Evolutionary conservation across 768 basidiomycete genomes (phyloP).

Genomic region (Tylopilus rubrobrunneus): DNA sequence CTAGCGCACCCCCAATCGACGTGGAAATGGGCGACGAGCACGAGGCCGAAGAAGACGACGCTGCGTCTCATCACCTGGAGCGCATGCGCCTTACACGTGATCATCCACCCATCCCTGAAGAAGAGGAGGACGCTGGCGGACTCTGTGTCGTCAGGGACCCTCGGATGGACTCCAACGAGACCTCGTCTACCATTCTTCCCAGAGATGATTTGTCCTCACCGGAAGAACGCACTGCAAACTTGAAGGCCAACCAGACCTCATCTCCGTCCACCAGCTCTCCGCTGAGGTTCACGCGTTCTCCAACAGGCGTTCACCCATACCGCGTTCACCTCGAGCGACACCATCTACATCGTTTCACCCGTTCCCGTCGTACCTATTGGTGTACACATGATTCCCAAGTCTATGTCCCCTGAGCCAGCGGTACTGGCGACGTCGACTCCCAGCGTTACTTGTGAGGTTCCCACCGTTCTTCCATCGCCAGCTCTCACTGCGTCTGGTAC

Average conservation of each 20-base stretch:
- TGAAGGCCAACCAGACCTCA: conserved; percentile 11
- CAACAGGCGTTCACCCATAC: conserved; percentile 22
- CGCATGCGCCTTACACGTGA: conserved; percentile 38
- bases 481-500: conserved; percentile 24
- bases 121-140: conserved; percentile 47
- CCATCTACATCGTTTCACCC: conserved; percentile 20
- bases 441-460: conserved; percentile 23
- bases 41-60: conserved; percentile 58
- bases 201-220: conserved; percentile 14
- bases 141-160: conserved; percentile 23
- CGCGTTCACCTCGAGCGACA: conserved; percentile 26
- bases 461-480: conserved; percentile 30
- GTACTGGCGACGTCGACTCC: conserved; percentile 22
- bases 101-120: conserved; percentile 66
- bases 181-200: conserved; percentile 34
- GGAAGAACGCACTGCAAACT: conserved; percentile 13
- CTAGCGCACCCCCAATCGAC: conserved; percentile 61
- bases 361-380: conserved; percentile 21
- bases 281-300: conserved; percentile 20
- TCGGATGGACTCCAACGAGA: conserved; percentile 18
- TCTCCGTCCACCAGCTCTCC: conserved; percentile 14
- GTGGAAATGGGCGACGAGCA: conserved; percentile 80
- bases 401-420: conserved; percentile 21
- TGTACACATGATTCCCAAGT: conserved; percentile 18
- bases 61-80: conserved; percentile 33